phyloP scores from a whole-genome alignment of 768 basidiomycete genomes.

The Rhizopogon sp. region DNA sequence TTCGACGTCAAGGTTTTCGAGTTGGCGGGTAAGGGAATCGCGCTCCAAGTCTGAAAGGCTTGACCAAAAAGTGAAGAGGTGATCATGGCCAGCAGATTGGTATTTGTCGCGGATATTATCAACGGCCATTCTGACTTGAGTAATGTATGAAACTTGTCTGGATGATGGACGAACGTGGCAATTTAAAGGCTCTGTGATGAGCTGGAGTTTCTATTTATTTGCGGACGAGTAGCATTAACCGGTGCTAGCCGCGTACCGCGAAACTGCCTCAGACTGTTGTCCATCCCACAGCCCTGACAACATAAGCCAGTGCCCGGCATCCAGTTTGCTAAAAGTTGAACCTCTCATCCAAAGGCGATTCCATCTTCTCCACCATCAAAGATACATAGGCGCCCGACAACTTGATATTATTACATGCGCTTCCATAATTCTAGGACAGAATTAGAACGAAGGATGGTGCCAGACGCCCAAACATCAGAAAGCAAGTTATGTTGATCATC shows the following conservation, averaged over 20 bases:
- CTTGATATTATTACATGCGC: too few relatives aligned
- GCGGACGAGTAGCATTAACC: neutral
- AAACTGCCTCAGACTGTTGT: neutral
- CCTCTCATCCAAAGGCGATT: neutral
- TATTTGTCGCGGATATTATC: constrained; percentile 60
- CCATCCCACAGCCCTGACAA: constrained; percentile 1
- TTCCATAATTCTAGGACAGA: neutral
- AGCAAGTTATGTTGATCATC: too few relatives aligned
- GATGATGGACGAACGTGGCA: neutral
- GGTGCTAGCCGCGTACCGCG: neutral
- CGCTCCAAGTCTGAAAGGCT: constrained; percentile 63
- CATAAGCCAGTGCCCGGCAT: neutral
- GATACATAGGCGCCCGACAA: neutral
- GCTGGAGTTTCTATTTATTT: constrained; percentile 3
- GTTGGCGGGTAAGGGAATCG: constrained; percentile 59
- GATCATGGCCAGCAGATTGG: constrained; percentile 77
- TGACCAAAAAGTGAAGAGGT: constrained; percentile 87
- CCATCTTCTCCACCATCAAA: neutral
- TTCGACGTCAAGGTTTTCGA: constrained; percentile 76
- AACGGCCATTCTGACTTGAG: constrained; percentile 43
- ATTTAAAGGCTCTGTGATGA: neutral
- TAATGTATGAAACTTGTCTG: neutral
- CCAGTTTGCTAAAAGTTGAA: too few relatives aligned
- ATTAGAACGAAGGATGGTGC: neutral
- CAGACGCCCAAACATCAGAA: neutral